Conservation (phyloP, 192 early-diverging fungal genomes). For the Gaertneriomyces semiglobifer region DNA sequence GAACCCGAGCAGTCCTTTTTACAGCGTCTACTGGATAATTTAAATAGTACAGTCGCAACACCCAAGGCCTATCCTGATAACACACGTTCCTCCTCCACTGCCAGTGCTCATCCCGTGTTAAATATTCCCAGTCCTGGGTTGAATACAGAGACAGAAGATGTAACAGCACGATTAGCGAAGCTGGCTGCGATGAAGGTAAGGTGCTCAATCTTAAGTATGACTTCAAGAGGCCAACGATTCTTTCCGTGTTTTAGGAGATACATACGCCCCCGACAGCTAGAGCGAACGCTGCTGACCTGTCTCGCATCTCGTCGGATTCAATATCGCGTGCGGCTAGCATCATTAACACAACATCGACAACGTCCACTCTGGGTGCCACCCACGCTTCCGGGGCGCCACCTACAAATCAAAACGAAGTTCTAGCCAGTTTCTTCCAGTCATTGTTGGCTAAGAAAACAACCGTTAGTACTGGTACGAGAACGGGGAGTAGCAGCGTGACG, state of each 20-base stretch:
- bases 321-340: constrained; percentile 16
- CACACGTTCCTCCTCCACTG: too few relatives aligned
- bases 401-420: constrained; percentile 60
- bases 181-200: constrained; percentile 35
- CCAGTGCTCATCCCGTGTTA: too few relatives aligned
- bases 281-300: too few relatives aligned
- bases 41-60: too few relatives aligned
- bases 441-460: constrained; percentile 42
- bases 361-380: neutral
- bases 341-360: neutral
- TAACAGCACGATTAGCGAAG: constrained; percentile 33
- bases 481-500: neutral
- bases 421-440: constrained; percentile 88
- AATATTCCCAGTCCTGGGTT: too few relatives aligned
- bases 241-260: too few relatives aligned
- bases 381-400: neutral
- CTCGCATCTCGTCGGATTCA: constrained; percentile 12
- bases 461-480: neutral
- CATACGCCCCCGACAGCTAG: too few relatives aligned
- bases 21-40: constrained; percentile 65
- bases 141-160: constrained; percentile 29
- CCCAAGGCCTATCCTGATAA: too few relatives aligned
- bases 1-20: constrained; percentile 90
- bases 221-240: too few relatives aligned
- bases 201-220: too few relatives aligned